Base-by-base conservation (phyloP, 2,329 filamentous ascomycete genomes). In the Cercospora janseana region DNA sequence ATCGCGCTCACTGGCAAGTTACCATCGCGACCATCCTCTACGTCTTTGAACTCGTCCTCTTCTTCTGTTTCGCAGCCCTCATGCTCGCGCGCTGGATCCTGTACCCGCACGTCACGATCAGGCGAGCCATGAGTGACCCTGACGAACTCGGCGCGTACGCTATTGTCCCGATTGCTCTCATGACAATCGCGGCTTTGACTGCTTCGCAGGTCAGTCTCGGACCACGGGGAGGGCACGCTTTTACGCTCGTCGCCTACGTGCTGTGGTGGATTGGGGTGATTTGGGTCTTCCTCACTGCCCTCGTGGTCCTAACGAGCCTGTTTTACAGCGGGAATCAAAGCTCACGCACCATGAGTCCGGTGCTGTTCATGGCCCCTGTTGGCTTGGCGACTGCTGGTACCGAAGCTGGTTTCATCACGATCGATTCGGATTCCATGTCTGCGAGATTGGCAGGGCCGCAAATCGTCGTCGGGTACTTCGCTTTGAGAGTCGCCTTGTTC, bases 211-310 rank as follows among this genome's bases (percentile, higher is more conserved):
- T 54, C 16, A 56, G 50, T 32, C 16, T 21, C 8, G 50, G 45
- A 3, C 40, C 27, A 3, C 56, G 55, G 55, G 53, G 55, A 5
- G 53, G 49, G 7, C 49, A 56, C 37, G 50, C 53, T 8, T 54
- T 56, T 10, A 51, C 53, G 2, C n/a, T 58, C 6, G 49, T 56
- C 4, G 46, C 53, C 3, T 58, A 56, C 32, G 50, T 52, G 4
- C 38, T 56, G 7, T 54, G 53, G 49, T 56, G 55, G 53, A 51
- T 56, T 20, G 50, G 54, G 7, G 20, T 42, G 8, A 24, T 26
- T n/a, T 57, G 55, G 55, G 37, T 47, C 13, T 46, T 49, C 16
- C 7, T 41, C 2, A 49, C 46, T 4, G 24, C 42, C 10, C 5
- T 52, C 7, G 49, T 57, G 9, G 52, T 52, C 12, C 27, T 57